Base-by-base conservation (phyloP, 1,284 basidiomycete species). In the Pseudozyma pruni region DNA sequence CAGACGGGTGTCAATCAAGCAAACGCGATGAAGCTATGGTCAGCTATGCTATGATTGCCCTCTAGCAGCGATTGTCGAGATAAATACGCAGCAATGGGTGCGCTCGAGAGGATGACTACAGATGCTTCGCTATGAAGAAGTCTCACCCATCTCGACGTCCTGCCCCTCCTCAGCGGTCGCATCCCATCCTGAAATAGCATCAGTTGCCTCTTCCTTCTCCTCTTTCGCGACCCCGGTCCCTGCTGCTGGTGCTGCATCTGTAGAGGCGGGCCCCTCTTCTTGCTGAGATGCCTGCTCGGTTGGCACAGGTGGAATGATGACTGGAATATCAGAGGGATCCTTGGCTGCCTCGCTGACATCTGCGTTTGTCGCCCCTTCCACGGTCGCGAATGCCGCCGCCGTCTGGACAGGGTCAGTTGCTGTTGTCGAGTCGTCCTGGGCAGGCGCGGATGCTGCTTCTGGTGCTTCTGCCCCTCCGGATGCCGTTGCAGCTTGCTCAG, bases 81-180 rank as follows among this genome's bases (percentile, higher is more conserved):
- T 20, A 41, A 33, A 33, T 11, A 11, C 6, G 27, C 27, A 29
- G 27, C 27, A 29, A 29, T 29, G 27, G 7, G 7, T 11, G 27
- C 6, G 27, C 27, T 29, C 11, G 27, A 6, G 5, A 3, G 23
- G 31, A 35, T 48, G 31, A 17, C 11, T 13, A 35, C 44, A 23
- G 25, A 16, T n/a, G 29, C 20, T 25, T n/a, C 9, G 29, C 19
- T 40, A 33, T 29, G n/a, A 42, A n/a, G 42, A 19, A 32, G 52
- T 52, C 47, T 62, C 52, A 17, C 52, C 46, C 59, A 62, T 62
- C 41, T 62, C 59, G 19, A 55, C 52, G 16, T 62, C 59, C 17
- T 50, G 31, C 20, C 33, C 42, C 31, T 45, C 46, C 39, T 27
- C 41, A 5, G 57, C 34, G 51, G 52, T 33, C 19, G 34, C 23